phyloP scores from a whole-genome alignment of 116 monocot genomes.

The Dioscorea cayenensis region DNA sequence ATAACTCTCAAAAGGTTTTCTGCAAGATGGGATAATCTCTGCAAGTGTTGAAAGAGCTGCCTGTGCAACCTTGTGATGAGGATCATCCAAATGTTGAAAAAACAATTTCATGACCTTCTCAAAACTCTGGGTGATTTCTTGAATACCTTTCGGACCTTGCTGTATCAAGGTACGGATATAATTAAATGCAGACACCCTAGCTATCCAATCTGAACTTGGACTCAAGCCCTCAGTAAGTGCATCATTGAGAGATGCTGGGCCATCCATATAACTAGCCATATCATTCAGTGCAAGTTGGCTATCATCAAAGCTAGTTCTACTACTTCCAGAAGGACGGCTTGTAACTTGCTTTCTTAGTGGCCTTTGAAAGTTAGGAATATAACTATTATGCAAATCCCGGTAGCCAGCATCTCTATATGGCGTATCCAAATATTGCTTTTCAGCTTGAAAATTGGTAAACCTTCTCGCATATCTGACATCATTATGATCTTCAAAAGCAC shows the following conservation, averaged over 20 bases:
- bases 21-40: slow-evolving; percentile 92
- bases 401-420: slow-evolving; percentile 48
- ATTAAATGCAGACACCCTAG: slow-evolving; percentile 89
- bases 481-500: slow-evolving; percentile 27
- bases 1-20: slow-evolving; percentile 94
- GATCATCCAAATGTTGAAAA: slow-evolving; percentile 95
- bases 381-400: slow-evolving; percentile 56
- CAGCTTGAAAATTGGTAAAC: slow-evolving; percentile 37
- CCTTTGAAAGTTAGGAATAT: slow-evolving; percentile 96
- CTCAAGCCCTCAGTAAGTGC: slow-evolving; percentile 83
- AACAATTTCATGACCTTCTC: slow-evolving; percentile 99
- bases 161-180: slow-evolving; percentile 72
- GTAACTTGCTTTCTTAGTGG: slow-evolving; percentile 86
- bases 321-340: slow-evolving; percentile 52
- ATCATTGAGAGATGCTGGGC: slow-evolving; percentile 76
- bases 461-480: slow-evolving; percentile 40
- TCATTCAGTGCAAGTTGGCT: slow-evolving; percentile 53
- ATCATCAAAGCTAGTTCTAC: slow-evolving; percentile 88
- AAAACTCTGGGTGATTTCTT: slow-evolving; percentile 86
- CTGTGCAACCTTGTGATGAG: slow-evolving; percentile 99
- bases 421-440: slow-evolving; percentile 53
- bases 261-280: slow-evolving; percentile 58
- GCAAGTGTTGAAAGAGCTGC: slow-evolving; percentile 93
- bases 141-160: slow-evolving; percentile 78
- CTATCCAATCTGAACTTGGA: slow-evolving; percentile 91